These are phyloP conservation scores for Annulohypoxylon nitens DNA, from an alignment of 495 filamentous ascomycete species.

Conservation along the genomic window DNA sequence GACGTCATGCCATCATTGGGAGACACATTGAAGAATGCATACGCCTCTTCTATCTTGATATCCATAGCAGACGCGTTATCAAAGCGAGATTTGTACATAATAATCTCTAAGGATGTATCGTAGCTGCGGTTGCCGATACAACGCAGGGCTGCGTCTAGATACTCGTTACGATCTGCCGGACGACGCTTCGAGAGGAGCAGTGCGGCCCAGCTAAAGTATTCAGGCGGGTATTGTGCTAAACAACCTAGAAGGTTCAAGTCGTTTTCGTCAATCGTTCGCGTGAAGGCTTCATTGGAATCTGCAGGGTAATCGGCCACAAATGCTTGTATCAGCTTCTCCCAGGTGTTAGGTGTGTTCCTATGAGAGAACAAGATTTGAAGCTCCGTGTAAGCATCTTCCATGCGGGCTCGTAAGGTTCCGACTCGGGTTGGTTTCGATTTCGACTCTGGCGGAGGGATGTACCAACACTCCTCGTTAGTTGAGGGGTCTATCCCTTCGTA, in stretches of 20 bases:
- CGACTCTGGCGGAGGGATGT: constrained; percentile 36
- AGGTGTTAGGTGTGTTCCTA: constrained; percentile 31
- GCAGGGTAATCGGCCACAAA: constrained; percentile 35
- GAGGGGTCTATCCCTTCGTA: constrained; percentile 47
- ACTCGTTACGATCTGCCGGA: constrained; percentile 41
- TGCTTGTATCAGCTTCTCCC: constrained; percentile 37
- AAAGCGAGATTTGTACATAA: constrained; percentile 49
- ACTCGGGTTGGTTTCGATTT: constrained; percentile 17
- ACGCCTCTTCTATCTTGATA: constrained; percentile 36
- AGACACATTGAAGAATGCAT: constrained; percentile 38
- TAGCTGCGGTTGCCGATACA: constrained; percentile 44
- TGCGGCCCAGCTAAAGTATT: constrained; percentile 48
- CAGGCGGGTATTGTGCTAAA: constrained; percentile 35
- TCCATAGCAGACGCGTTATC: constrained; percentile 33
- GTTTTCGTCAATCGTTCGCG: constrained; percentile 3
- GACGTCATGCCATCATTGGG: constrained; percentile 6
- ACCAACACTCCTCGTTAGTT: constrained; percentile 46
- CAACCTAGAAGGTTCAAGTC: constrained; percentile 45
- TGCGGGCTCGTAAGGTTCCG: constrained; percentile 38
- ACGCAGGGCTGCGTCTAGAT: constrained; percentile 44
- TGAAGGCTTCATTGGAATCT: neutral
- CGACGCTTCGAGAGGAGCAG: constrained; percentile 41
- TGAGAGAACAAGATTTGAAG: constrained; percentile 30
- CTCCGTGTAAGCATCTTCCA: constrained; percentile 45
- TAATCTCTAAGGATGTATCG: constrained; percentile 44